Percentiles rank a stretch among this genome's conserved stretches.
phyloP scores from a whole-genome alignment of 129 eudicot species.

The Artemisia argyi region DNA sequence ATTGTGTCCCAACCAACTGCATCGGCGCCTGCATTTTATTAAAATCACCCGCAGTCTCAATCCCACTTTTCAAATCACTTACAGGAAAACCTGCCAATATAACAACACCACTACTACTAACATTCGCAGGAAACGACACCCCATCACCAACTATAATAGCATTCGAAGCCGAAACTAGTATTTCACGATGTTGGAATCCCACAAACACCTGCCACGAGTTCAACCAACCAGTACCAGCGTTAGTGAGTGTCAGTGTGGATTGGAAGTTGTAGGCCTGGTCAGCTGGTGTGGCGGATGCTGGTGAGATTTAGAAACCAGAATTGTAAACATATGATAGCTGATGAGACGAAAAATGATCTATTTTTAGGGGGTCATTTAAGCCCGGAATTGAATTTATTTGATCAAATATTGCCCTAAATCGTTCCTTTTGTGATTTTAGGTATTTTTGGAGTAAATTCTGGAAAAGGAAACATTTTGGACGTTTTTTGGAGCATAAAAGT shows the following conservation, averaged over 20 bases:
- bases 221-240: constrained; percentile 42
- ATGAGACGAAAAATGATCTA: too few species aligned
- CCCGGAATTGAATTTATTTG: too few species aligned
- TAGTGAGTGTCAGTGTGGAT: constrained; percentile 50
- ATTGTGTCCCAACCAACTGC: constrained; percentile 60
- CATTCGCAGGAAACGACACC: constrained; percentile 48
- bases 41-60: constrained; percentile 63
- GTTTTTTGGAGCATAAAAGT: too few species aligned
- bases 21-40: constrained; percentile 56
- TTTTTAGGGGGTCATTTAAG: too few species aligned
- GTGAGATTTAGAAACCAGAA: constrained; percentile 44
- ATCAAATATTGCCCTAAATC: too few species aligned
- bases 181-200: constrained; percentile 57
- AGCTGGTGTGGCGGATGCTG: constrained; percentile 28
- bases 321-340: constrained; percentile 46
- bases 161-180: constrained; percentile 51
- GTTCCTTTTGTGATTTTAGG: too few species aligned
- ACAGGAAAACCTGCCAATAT: constrained; percentile 54
- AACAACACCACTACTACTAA: constrained; percentile 53
- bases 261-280: constrained; percentile 61
- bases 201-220: constrained; percentile 65
- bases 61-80: constrained; percentile 54
- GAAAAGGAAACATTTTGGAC: too few species aligned
- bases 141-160: constrained; percentile 59
- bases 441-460: too few species aligned